Base-by-base conservation (phyloP, 179 eudicot species). In the Beta macrorhiza region DNA sequence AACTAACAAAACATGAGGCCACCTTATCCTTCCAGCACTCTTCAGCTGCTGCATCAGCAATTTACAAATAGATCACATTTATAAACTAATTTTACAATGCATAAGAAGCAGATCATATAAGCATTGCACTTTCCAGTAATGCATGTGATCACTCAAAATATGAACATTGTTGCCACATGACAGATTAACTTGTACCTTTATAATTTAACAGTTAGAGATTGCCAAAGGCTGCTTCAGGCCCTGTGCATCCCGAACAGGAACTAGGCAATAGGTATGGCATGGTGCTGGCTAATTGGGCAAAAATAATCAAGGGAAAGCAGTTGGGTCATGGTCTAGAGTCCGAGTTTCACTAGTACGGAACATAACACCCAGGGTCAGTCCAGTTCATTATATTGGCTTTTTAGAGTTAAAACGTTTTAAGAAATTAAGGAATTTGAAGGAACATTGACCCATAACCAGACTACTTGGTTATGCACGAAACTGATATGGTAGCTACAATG, bases 1-100 rank as follows among this genome's bases (percentile, higher is more conserved):
- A 84, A 94, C 83, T 79, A 96, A 77, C 79, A 92, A 84, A 73
- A 92, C 83, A 25, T 82, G 91, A 81, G 89, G 90, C 74, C 86
- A 88, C 84, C 83, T 80, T 73, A 78, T 72, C 75, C 20, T 83
- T 89, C 83, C 84, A 81, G 78, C 61, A 85, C 45, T 81, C 81
- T 84, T 88, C 77, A 72, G 53, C 59, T 83, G 84, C 93, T 88
- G 91, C 87, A 86, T 79, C 81, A 84, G 71, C 72, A 78, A 83
- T 72, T 58, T 37, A 37, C 45, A 75, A 53, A 62, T 22, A 67
- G 22, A 57, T 73, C 76, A 73, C 45, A 80, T 4, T 29, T 13
- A 3, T 13, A 19, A 73, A 32, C 45, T 62, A 74, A 19, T 19
- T 72, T 53, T 20, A 22, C 25, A 42, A 47, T 16, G 16, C 62